Evolutionary conservation across 306 rosid species (phyloP), one percentile per base, ranked within the genome.

Genomic region (Canavalia ensiformis): DNA sequence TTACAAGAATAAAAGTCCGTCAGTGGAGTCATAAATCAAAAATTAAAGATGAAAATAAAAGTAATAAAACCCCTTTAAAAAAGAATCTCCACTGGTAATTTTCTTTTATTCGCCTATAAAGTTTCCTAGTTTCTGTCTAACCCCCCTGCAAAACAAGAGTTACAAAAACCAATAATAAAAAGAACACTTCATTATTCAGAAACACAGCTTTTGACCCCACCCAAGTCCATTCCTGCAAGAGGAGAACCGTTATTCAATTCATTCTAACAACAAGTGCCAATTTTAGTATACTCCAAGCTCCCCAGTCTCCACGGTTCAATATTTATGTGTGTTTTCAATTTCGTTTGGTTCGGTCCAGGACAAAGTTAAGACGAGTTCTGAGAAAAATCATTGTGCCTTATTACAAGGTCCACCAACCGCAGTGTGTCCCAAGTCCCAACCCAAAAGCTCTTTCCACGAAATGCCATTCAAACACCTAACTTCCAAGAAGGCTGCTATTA

Each of bases 381-480:
- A 13, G 69, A 64, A 64, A 37, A 1, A 37, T 64, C 41, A 37
- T 1, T 4, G 41, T 37, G 41, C 41, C 41, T 37, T 8, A 2
- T 10, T 2, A 62, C 69, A 11, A 39, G 52, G 52, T 66, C 49
- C 52, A 13, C 72, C 67, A 3, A 42, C 52, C 50, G 2, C 41
- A 2, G 3, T 37, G 3, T 37, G 41, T 46, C 84, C 25, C 25
- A 18, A 18, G 25, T 18, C 25, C 25, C 25, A 18, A 18, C 25
- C 25, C 25, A 18, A 18, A 18, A 18, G 25, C 25, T 49, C 41
- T 77, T 77, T 83, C 86, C 60, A 8, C 70, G 83, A 83, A 76
- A n/a, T 46, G 35, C 13, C 2, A 6, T 9, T 7, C 39, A 9
- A 35, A 4, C 29, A 2, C 42, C 52, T 65, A 51, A 11, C 41